Evolutionary conservation across 2,329 filamentous ascomycete species (phyloP).

Genomic region (Colletotrichum coccodes): DNA sequence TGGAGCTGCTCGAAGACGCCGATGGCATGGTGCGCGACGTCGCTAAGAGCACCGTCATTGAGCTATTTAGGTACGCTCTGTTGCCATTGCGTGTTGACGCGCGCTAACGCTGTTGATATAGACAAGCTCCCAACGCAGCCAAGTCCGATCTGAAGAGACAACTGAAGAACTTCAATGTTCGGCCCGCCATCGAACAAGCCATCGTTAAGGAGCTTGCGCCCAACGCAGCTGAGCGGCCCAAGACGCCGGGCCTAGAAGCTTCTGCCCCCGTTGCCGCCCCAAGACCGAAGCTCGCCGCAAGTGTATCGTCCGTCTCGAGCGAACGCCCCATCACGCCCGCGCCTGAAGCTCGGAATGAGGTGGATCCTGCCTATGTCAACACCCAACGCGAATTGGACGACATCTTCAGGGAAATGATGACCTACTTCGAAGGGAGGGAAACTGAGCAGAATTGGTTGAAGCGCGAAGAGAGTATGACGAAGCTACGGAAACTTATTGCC

Average conservation of each 20-base stretch:
- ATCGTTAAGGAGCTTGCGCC: constrained; percentile 81
- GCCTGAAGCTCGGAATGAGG: constrained; percentile 73
- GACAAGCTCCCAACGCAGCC: constrained; percentile 81
- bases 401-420: constrained; percentile 82
- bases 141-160: constrained; percentile 92
- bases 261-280: constrained; percentile 52
- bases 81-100: constrained; percentile 53
- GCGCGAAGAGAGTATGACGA: constrained; percentile 82
- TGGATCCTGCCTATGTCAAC: constrained; percentile 86
- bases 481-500: constrained; percentile 80
- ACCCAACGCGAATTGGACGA: constrained; percentile 91
- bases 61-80: constrained; percentile 77
- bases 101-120: constrained; percentile 84
- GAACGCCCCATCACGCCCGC: constrained; percentile 70
- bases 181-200: constrained; percentile 84
- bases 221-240: constrained; percentile 48
- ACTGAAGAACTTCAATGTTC: constrained; percentile 83
- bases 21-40: constrained; percentile 88
- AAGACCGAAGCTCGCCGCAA: constrained; percentile 59
- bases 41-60: constrained; percentile 85
- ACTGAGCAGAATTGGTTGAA: constrained; percentile 91
- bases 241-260: constrained; percentile 50
- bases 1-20: constrained; percentile 89
- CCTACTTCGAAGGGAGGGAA: constrained; percentile 87
- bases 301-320: constrained; percentile 57